Evolutionary conservation across 2,329 filamentous ascomycete genomes (phyloP).

Genomic region (Pestalotiopsis sp.): DNA sequence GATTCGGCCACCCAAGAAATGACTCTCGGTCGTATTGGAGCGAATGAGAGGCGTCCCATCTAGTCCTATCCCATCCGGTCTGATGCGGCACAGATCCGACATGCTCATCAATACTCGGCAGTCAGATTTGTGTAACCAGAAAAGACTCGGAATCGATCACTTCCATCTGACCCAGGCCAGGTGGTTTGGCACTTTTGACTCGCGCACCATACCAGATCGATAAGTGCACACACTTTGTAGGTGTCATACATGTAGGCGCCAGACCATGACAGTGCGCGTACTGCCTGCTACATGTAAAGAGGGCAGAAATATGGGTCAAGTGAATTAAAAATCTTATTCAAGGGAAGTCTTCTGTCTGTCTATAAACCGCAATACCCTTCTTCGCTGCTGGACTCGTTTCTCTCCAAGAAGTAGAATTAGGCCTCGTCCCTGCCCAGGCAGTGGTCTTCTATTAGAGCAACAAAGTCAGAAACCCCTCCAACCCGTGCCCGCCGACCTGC

Average conservation of each 20-base stretch:
- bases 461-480: neutral
- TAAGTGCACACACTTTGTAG: too few relatives aligned
- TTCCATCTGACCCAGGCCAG: neutral
- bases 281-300: neutral
- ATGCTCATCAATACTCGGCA: neutral
- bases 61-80: neutral
- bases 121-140: neutral
- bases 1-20: neutral
- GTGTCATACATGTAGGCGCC: too few relatives aligned
- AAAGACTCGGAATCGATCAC: neutral
- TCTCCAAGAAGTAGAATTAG: neutral
- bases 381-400: neutral
- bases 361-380: neutral
- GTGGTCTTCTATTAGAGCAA: neutral
- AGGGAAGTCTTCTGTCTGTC: neutral
- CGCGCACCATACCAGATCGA: neutral
- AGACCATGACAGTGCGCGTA: too few relatives aligned
- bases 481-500: neutral
- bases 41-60: conserved; percentile 6
- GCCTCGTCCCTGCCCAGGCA: neutral
- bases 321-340: neutral
- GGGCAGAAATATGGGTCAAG: neutral
- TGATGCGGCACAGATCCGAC: neutral
- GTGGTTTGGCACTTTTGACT: neutral
- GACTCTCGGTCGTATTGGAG: conserved; percentile 10